Conservation (phyloP, 2,329 filamentous ascomycete species). For the Orbilia brochopaga region DNA sequence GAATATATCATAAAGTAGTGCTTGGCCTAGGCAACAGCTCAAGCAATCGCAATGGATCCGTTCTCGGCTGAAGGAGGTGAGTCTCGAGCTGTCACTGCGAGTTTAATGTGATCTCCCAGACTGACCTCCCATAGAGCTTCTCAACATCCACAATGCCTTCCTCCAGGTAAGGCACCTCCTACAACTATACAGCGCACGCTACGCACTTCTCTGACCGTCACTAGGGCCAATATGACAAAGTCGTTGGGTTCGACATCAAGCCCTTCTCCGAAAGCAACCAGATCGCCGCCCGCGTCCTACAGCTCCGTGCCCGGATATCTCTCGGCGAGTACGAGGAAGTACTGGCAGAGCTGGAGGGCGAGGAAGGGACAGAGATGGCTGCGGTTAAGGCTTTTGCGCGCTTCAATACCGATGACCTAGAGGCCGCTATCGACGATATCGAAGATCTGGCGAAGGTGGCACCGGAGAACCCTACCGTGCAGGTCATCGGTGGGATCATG, state of each 20-base stretch:
- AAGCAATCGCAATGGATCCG: slow-evolving; percentile 65
- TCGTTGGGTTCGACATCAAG: slow-evolving; percentile 82
- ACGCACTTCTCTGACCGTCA: slow-evolving; percentile 7
- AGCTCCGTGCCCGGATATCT: slow-evolving; percentile 81
- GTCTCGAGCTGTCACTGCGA: background rate
- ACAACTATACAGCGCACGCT: slow-evolving; percentile 56
- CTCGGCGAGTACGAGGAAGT: slow-evolving; percentile 78
- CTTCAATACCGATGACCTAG: slow-evolving; percentile 66
- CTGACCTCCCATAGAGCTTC: slow-evolving; percentile 62
- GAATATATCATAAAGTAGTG: background rate
- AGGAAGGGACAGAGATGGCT: slow-evolving; percentile 72
- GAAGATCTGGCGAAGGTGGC: slow-evolving; percentile 72
- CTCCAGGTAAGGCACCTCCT: slow-evolving; percentile 62
- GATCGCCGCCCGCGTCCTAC: slow-evolving; percentile 75
- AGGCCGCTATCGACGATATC: slow-evolving; percentile 66
- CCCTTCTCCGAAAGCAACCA: slow-evolving; percentile 79
- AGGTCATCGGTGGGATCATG: slow-evolving; percentile 80
- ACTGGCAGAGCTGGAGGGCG: slow-evolving; percentile 70
- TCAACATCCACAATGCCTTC: slow-evolving; percentile 74
- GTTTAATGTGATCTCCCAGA: background rate
- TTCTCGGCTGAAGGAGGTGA: slow-evolving; percentile 69
- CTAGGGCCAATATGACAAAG: slow-evolving; percentile 81
- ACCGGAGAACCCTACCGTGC: slow-evolving; percentile 77
- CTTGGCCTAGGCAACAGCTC: background rate
- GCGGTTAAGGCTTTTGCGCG: slow-evolving; percentile 79